Evolutionary conservation across 2,329 filamentous ascomycete genomes (phyloP), one percentile per base, ranked within the genome.

Genomic region (Botrytis byssoidea): DNA sequence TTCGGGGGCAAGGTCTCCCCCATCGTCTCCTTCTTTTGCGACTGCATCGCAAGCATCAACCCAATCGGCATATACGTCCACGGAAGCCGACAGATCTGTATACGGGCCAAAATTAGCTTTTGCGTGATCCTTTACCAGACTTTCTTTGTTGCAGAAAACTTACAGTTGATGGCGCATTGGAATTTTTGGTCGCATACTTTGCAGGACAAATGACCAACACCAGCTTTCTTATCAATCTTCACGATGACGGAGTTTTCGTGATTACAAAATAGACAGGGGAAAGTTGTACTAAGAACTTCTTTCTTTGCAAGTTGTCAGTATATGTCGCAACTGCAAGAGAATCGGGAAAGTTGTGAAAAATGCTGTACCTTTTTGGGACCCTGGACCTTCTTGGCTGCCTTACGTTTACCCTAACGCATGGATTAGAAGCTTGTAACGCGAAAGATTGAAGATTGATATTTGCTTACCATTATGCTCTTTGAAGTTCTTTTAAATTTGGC

Each of bases 11-110:
- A 73, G 67, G 46, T 77, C 77, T 61, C 79, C 80, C 29, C 78
- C 79, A 35, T 81, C 82, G 22, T 82, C 83, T 29, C 85, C 86
- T 74, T 90, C 86, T 80, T 92, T 91, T 25, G 90, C 90, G 68
- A 93, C 91, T 9, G 89, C 86, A 80, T 93, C 91, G 81, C 91
- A 93, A n/a, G 96, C 96, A 84, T 99, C 96, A 76, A 99, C 93
- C 96, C 96, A 99, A 83, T 98, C 96, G 48, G 93, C 93, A 81
- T 99, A 99, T 12, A 99, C 95, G 81, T 99, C 96, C 65, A 99
- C 94, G 0, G 94, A 89, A 22, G 93, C 93, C 40, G 93, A 97
- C 40, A 98, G 90, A 82, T 97, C 94, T 97, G 75, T 32, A 64
- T 63, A 69, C 44, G 44, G 32, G 22, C 16, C 18, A 75, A 64